A percentile compares a stretch with the other conserved stretches of the same genome.
Conservation (phyloP, 2,329 filamentous ascomycete species). For the Epichloe amarillans region DNA sequence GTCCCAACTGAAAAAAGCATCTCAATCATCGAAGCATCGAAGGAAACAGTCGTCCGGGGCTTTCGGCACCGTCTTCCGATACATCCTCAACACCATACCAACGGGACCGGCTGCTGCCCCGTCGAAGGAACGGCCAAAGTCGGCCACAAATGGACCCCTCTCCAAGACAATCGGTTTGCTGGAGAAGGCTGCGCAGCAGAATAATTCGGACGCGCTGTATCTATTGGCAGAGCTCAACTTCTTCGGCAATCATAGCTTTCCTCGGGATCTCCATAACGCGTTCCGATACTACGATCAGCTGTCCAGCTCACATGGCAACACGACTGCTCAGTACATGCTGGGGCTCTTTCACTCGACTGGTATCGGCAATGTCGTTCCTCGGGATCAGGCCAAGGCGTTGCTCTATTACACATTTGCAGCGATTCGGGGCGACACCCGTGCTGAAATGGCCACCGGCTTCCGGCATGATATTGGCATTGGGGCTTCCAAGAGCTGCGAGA, state of each 20-base stretch:
- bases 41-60: conserved; percentile 32
- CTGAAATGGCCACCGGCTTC: conserved; percentile 88
- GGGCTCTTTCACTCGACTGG: conserved; percentile 94
- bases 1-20: conserved; percentile 35
- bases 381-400: conserved; percentile 81
- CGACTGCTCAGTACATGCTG: conserved; percentile 88
- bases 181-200: conserved; percentile 36
- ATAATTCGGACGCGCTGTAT: conserved; percentile 74
- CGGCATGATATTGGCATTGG: conserved; percentile 77
- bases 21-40: conserved; percentile 29
- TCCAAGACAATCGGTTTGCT: conserved; percentile 38
- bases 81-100: conserved; percentile 35
- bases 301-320: conserved; percentile 67
- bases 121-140: conserved; percentile 19
- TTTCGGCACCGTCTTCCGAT: conserved; percentile 26
- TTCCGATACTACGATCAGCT: conserved; percentile 73
- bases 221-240: conserved; percentile 92
- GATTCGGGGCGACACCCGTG: conserved; percentile 64
- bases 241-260: conserved; percentile 84
- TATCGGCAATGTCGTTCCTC: conserved; percentile 64
- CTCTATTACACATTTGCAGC: conserved; percentile 94
- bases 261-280: conserved; percentile 64
- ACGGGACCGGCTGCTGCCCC: conserved; percentile 35
- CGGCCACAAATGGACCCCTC: conserved; percentile 28
- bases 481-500: conserved; percentile 72